Base-by-base conservation (phyloP, 1,139 yeast species). In the Torulaspora globosa region DNA sequence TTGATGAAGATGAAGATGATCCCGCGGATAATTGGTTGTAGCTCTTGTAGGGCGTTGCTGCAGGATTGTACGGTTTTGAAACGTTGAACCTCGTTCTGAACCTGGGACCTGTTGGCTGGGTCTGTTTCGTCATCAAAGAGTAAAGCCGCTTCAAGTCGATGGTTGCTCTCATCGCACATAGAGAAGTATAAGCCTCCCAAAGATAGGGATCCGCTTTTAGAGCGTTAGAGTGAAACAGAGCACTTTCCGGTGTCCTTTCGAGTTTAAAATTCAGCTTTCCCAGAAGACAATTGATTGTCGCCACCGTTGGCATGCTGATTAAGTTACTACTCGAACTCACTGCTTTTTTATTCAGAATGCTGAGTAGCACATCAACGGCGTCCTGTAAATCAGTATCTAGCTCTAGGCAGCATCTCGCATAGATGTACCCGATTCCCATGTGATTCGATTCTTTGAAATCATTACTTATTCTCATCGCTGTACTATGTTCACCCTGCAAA, bases 141-240 rank as follows among this genome's bases (percentile, higher is more conserved):
- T 48, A 57, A 24, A 58, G 45, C 12, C 50, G 43, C 41, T 74
- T 77, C 65, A 76, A 85, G 35, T 87, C 74, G 6, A 83, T 71
- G 46, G 78, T 77, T 21, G 84, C 85, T 10, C 92, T 90, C 60
- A 86, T 70, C 49, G 76, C 75, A 59, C 92, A 82, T 39, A 92
- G 70, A 36, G 82, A 82, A 56, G 84, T 88, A 52, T 86, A 80
- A 0, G 97, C 90, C 60, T 88, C 97, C 76, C 94, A 89, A 42
- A 88, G 74, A 62, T 74, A 87, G 21, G 95, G 96, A 62, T 92
- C 86, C 48, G 74, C 67, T 49, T 79, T 78, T 47, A 88, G 70
- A 0, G 94, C 86, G 53, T 76, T 78, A 0, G 86, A 76, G 64
- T 82, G 86, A 57, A 80, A 76, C 42, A 82, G 69, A 0, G 84